A percentile compares a stretch with the other conserved stretches of the same genome.
These are phyloP conservation scores for Phytophthora capsici DNA, from an alignment of 352 stramenopile genomes.

Conservation along the genomic window DNA sequence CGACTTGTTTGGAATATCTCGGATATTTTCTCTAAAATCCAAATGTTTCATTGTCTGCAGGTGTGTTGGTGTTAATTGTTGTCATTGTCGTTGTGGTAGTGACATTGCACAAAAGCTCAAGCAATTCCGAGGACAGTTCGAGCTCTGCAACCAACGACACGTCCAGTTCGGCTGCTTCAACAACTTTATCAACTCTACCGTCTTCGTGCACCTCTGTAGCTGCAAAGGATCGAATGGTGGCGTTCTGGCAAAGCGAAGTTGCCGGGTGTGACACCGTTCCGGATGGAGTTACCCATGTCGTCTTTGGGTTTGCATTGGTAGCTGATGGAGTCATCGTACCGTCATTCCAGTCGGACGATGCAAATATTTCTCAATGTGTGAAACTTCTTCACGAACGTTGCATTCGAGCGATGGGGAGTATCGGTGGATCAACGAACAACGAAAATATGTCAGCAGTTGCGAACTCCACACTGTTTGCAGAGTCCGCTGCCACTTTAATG, in stretches of 20 bases:
- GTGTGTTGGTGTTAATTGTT: slow-evolving; percentile 40
- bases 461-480: slow-evolving; percentile 54
- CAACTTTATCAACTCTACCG: slow-evolving; percentile 4
- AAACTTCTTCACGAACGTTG: slow-evolving; percentile 61
- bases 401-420: slow-evolving; percentile 62
- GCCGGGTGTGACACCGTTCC: slow-evolving; percentile 76
- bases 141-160: slow-evolving; percentile 8
- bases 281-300: slow-evolving; percentile 72
- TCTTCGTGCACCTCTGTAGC: slow-evolving; percentile 38
- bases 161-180: slow-evolving; percentile 15
- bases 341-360: slow-evolving; percentile 67
- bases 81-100: slow-evolving; percentile 51
- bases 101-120: slow-evolving; percentile 35
- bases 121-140: slow-evolving; percentile 1
- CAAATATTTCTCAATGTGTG: slow-evolving; percentile 63
- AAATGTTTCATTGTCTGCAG: slow-evolving; percentile 2
- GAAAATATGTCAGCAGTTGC: slow-evolving; percentile 54
- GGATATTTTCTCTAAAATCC: background rate
- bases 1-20: slow-evolving; percentile 1
- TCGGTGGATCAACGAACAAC: slow-evolving; percentile 82
- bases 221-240: slow-evolving; percentile 64
- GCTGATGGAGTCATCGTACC: slow-evolving; percentile 52
- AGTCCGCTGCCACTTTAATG: slow-evolving; percentile 55
- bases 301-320: slow-evolving; percentile 80
- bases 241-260: slow-evolving; percentile 86